These are phyloP conservation scores for Phlyctochytrium arcticum DNA, from an alignment of 192 early-diverging fungal genomes.

Conservation along the genomic window DNA sequence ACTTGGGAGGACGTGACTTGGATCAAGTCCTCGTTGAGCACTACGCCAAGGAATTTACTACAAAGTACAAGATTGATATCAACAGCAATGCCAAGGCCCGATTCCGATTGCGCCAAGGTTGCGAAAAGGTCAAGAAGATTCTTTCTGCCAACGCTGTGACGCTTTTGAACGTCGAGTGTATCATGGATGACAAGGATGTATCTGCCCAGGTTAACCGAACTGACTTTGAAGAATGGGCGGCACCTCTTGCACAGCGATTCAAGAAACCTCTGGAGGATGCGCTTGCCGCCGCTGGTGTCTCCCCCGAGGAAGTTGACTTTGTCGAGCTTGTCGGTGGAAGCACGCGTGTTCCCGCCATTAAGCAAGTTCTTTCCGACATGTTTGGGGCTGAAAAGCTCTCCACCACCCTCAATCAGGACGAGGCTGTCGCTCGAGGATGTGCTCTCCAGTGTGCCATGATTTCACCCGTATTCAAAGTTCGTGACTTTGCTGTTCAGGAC, in stretches of 20 bases:
- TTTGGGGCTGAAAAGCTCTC: conserved; percentile 75
- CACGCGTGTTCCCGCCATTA: conserved; percentile 92
- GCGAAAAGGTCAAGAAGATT: conserved; percentile 97
- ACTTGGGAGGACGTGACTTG: conserved; percentile 94
- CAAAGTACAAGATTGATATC: conserved; percentile 95
- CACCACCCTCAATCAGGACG: conserved; percentile 95
- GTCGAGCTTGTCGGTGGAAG: conserved; percentile 93
- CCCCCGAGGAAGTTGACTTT: conserved; percentile 81
- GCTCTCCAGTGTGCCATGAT: conserved; percentile 96
- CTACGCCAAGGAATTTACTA: conserved; percentile 81
- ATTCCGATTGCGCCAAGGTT: conserved; percentile 82
- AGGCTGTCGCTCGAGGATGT: conserved; percentile 93
- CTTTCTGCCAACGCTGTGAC: conserved; percentile 88
- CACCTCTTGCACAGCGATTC: conserved; percentile 68
- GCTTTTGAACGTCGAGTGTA: conserved; percentile 89
- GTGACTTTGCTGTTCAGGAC: conserved; percentile 92
- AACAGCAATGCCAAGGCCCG: conserved; percentile 81
- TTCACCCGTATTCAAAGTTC: conserved; percentile 96
- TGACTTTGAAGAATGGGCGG: conserved; percentile 81
- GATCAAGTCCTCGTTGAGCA: conserved; percentile 86
- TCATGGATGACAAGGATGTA: conserved; percentile 96
- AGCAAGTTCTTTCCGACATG: conserved; percentile 80
- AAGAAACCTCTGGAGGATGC: conserved; percentile 71
- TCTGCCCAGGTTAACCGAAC: conserved; percentile 72
- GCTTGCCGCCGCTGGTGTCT: conserved; percentile 68